These are phyloP conservation scores for Trametes punicea DNA, from an alignment of 768 basidiomycete genomes.

Conservation along the genomic window DNA sequence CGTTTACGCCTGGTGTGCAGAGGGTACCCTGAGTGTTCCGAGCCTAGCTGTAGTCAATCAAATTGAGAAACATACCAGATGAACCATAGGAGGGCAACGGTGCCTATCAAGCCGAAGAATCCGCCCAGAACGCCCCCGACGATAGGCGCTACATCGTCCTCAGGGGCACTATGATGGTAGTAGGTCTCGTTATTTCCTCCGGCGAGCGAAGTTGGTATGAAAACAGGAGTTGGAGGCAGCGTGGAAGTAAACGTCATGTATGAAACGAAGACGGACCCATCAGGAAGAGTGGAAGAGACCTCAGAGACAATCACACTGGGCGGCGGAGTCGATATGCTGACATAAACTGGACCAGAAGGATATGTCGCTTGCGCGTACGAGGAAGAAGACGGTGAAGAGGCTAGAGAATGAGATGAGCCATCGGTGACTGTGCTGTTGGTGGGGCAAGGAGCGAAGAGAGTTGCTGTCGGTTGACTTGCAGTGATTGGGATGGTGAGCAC, in stretches of 20 bases:
- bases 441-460: constrained; percentile 40
- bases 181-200: background rate
- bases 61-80: constrained; percentile 39
- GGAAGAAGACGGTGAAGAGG: background rate
- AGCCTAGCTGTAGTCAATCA: background rate
- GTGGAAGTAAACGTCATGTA: constrained; percentile 38
- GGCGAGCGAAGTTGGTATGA: constrained; percentile 24
- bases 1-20: constrained; percentile 39
- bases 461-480: constrained; percentile 32
- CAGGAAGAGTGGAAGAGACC: constrained; percentile 36
- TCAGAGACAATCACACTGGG: constrained; percentile 32
- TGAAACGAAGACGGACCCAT: constrained; percentile 40
- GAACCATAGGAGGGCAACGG: constrained; percentile 48
- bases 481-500: constrained; percentile 35
- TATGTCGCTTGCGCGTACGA: background rate
- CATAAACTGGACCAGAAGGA: constrained; percentile 1
- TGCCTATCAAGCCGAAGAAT: constrained; percentile 45
- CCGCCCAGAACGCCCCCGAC: constrained; percentile 55
- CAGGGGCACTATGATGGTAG: constrained; percentile 20
- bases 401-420: background rate
- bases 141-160: constrained; percentile 41
- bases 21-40: background rate
- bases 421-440: constrained; percentile 10
- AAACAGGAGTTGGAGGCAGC: constrained; percentile 27
- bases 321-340: constrained; percentile 26